Evolutionary conservation across 352 stramenopile genomes (phyloP).

Genomic region (Phytopythium sindhum): DNA sequence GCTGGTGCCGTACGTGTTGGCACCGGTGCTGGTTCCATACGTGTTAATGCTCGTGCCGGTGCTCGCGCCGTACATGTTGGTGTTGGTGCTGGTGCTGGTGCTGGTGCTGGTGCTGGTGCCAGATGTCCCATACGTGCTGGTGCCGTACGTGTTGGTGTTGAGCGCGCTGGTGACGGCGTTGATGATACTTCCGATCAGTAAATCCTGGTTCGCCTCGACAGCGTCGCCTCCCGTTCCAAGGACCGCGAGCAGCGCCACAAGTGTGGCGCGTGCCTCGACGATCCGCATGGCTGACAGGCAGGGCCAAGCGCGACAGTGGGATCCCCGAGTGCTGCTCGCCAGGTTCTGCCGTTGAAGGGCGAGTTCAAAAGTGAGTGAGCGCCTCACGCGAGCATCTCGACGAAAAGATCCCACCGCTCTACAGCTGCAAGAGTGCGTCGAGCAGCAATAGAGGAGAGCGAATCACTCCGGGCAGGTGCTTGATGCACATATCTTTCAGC

Average conservation of each 20-base stretch:
- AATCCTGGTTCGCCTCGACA: background rate
- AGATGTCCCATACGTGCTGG: no score
- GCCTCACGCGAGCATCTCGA: no score
- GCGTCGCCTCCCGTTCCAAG: background rate
- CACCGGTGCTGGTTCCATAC: background rate
- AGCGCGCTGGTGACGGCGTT: background rate
- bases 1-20: background rate
- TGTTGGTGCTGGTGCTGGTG: no score
- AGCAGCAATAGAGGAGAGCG: background rate
- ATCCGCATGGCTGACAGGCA: background rate
- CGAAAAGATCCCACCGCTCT: no score
- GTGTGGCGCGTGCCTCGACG: background rate
- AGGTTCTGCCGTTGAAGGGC: background rate
- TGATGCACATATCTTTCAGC: slow-evolving; percentile 3
- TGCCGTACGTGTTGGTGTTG: background rate
- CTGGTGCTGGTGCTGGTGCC: background rate
- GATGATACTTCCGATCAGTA: background rate
- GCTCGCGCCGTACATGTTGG: background rate
- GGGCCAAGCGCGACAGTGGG: no score
- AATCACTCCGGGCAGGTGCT: background rate
- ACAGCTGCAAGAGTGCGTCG: background rate
- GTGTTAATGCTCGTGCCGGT: background rate
- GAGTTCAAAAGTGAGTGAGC: background rate
- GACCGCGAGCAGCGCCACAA: slow-evolving; percentile 1
- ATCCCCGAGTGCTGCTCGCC: background rate